Percentiles rank a stretch among this genome's conserved stretches.
Evolutionary conservation across 192 early-diverging fungal species (phyloP).

Genomic region (Coemansia sp.): DNA sequence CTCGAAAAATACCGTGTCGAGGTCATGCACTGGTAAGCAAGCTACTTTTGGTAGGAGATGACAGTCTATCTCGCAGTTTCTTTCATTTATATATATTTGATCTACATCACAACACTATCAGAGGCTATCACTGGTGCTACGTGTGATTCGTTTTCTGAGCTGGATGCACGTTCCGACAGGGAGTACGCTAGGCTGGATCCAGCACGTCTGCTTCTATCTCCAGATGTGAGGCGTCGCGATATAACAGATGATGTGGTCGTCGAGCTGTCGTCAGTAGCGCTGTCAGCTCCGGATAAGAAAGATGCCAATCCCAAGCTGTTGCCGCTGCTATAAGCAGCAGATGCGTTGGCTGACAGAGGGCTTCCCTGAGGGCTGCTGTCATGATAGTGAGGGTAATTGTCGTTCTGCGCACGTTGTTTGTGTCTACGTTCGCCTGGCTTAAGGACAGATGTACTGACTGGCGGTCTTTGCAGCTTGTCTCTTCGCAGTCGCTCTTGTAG

Average conservation of each 20-base stretch:
- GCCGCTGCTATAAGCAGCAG: not conserved
- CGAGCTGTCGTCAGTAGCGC: conserved; percentile 54
- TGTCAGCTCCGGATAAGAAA: conserved; percentile 31
- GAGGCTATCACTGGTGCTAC: not conserved
- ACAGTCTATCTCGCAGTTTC: not conserved
- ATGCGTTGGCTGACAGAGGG: not conserved
- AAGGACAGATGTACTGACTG: conserved; percentile 23
- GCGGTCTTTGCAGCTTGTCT: conserved; percentile 31
- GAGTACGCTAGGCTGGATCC: conserved; percentile 38
- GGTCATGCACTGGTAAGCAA: conserved; percentile 50
- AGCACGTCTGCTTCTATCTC: conserved; percentile 15
- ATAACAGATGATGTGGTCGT: conserved; percentile 41
- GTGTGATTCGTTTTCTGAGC: conserved; percentile 42
- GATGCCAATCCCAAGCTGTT: conserved; percentile 8
- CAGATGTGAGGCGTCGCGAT: conserved; percentile 15
- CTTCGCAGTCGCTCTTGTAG: conserved; percentile 45
- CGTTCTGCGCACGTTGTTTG: conserved; percentile 17
- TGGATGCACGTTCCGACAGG: conserved; percentile 35
- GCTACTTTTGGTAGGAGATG: not conserved
- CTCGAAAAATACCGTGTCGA: conserved; percentile 57
- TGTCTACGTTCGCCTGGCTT: conserved; percentile 36
- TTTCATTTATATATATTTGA: not conserved
- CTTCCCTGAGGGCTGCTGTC: not conserved
- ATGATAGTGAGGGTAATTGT: not conserved
- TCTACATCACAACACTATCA: not conserved